Evolutionary conservation across 2,329 filamentous ascomycete species (phyloP), one percentile per base, ranked within the genome.

Genomic region (Calonectria naviculata): DNA sequence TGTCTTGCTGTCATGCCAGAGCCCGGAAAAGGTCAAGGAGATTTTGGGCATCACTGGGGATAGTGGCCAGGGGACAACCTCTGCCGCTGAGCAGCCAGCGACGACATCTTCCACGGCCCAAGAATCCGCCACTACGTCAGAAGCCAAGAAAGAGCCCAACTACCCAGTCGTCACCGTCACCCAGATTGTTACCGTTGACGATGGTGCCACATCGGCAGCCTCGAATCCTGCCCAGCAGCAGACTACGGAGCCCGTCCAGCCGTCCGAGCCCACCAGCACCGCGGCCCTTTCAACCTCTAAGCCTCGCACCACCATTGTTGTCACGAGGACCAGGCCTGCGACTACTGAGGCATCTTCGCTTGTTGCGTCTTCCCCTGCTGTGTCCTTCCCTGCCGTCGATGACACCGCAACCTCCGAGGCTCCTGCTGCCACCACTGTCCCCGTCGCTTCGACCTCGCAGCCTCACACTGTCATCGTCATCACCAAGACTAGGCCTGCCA

Each of bases 1-100:
- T 4, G 87, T 89, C 12, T 78, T 83, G 65, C 81, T 92, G 28
- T 84, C 83, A 3, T 92, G 90, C 71, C 81, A 82, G 31, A 80
- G 86, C 60, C 75, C 80, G 12, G 76, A 77, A 3, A 79, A 80
- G 3, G 89, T 88, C 0, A 76, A 81, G 47, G 78, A 75, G 5
- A 81, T 89, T 9, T 80, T 91, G 4, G 87, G 85, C 29, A 70
- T 49, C 21, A 74, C 61, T 12, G 71, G 65, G 1, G 67, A 49
- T 62, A 71, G 68, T 24, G 69, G 49, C 10, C 34, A 34, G 52
- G n/a, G 10, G 21, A 60, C 67, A 19, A 67, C 63, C 17, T 34
- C 66, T 61, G 46, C 74, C 13, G 21, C 28, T 8, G 56, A 70
- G 24, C 29, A 71, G 36, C 67, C 78, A 13, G 67, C 26, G 13